Evolutionary conservation across 2,329 filamentous ascomycete genomes (phyloP), one percentile per base, ranked within the genome.

Genomic region (Monilinia aucupariae): DNA sequence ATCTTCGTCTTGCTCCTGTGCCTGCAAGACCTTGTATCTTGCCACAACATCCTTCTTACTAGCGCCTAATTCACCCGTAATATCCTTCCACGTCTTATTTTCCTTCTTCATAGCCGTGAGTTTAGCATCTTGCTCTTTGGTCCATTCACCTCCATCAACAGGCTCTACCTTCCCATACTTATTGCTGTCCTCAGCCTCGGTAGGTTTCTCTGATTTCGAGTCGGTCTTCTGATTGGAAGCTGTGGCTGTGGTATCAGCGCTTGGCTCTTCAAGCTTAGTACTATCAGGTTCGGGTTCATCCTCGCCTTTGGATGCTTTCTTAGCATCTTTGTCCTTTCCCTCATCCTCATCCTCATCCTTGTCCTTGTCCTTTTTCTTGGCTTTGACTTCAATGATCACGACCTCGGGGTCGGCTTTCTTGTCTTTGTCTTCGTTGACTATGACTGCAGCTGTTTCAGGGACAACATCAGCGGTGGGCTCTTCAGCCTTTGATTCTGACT

Each of bases 11-110:
- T 64, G 49, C n/a, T n/a, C 65, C 32, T 51, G 41, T 15, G 51
- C 63, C 63, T 59, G 61, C 15, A 66, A 22, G 22, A 62, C 63
- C 52, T 70, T 67, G 39, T 56, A 68, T 8, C 69, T 59, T 30
- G 51, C 51, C 17, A 54, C 39, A 7, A 67, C 53, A 32, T 67
- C 65, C 17, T 65, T 66, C 50, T 70, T 68, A 30, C 34, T 49
- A 12, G 58, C 48, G 4, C 59, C 56, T 2, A 65, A 17, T 25
- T 54, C 68, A 7, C 48, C 47, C 3, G 63, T 60, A 34, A 72
- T 71, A 6, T 69, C 66, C 54, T 68, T 70, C 69, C 69, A 70
- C 15, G 64, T 58, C 48, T 68, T 67, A 6, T 69, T 69, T 13
- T 64, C 65, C 8, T 56, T 63, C 63, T 73, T 72, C 68, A 72